Evolutionary conservation across 495 filamentous ascomycete species (phyloP).

Genomic region (Aspergillus biplanus): DNA sequence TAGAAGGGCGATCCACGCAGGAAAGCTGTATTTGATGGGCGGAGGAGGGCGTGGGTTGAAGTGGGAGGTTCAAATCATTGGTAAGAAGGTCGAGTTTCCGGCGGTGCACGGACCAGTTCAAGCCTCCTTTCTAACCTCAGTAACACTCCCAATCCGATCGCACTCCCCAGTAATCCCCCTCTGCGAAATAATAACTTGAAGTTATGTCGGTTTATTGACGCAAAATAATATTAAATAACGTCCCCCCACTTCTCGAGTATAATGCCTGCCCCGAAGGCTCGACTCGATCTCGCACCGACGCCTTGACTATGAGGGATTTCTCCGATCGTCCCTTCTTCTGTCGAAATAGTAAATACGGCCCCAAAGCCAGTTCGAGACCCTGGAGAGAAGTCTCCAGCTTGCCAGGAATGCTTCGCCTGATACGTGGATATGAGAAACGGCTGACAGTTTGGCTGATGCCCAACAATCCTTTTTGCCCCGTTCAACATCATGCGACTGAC

Average conservation of each 20-base stretch:
- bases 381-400: neutral
- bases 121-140: neutral
- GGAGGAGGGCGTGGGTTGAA: constrained; percentile 14
- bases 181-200: too few relatives aligned
- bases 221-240: too few relatives aligned
- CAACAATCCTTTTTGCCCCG: neutral
- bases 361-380: too few relatives aligned
- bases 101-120: neutral
- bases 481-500: neutral
- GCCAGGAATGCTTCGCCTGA: neutral
- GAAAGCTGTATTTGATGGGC: constrained; percentile 27
- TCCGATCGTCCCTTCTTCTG: too few relatives aligned
- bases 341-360: too few relatives aligned
- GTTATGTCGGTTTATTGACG: too few relatives aligned
- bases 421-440: neutral
- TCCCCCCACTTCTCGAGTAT: too few relatives aligned
- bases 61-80: constrained; percentile 16
- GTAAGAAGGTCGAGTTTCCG: neutral
- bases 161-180: too few relatives aligned
- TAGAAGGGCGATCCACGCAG: constrained; percentile 20
- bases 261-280: too few relatives aligned
- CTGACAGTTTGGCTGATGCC: neutral
- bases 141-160: neutral
- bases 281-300: too few relatives aligned
- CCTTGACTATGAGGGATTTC: too few relatives aligned